Percentiles rank a stretch among this genome's conserved stretches.
Conservation (phyloP, 768 basidiomycete species). For the Aureoboletus auriporus region DNA sequence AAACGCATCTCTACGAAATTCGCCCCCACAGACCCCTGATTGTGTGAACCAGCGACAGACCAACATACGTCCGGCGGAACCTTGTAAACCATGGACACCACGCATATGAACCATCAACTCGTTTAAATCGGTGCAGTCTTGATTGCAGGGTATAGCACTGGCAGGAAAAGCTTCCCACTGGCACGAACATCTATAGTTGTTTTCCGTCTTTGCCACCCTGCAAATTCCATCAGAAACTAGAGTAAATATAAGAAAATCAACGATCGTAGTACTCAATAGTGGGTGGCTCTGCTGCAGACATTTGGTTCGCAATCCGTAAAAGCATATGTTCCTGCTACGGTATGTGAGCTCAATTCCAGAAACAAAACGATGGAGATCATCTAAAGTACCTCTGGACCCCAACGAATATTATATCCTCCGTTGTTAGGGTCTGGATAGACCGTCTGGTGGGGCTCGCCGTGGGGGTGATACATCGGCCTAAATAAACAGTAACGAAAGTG, state of each 20-base stretch:
- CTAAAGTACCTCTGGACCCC: constrained; percentile 6
- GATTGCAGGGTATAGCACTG: neutral
- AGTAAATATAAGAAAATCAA: neutral
- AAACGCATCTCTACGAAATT: neutral
- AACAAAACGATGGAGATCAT: neutral
- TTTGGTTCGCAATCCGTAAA: neutral
- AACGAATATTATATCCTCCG: neutral
- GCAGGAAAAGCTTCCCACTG: constrained; percentile 1
- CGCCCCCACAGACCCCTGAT: neutral
- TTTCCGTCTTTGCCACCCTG: neutral
- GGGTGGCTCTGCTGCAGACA: neutral
- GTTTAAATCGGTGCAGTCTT: neutral
- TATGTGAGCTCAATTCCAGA: neutral
- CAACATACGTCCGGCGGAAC: neutral
- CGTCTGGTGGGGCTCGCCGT: no score
- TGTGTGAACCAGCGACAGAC: constrained; percentile 3
- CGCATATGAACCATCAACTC: constrained; percentile 4
- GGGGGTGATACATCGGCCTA: neutral
- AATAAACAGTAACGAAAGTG: neutral
- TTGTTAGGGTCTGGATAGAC: neutral
- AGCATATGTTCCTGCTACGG: constrained; percentile 4
- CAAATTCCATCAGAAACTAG: neutral
- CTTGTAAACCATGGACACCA: neutral
- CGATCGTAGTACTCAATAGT: neutral
- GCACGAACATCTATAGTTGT: neutral